Percentiles rank a stretch among this genome's conserved stretches.
These are phyloP conservation scores for Saccharomyces hybrid DNA, from an alignment of 1,139 yeast genomes.

Conservation along the genomic window DNA sequence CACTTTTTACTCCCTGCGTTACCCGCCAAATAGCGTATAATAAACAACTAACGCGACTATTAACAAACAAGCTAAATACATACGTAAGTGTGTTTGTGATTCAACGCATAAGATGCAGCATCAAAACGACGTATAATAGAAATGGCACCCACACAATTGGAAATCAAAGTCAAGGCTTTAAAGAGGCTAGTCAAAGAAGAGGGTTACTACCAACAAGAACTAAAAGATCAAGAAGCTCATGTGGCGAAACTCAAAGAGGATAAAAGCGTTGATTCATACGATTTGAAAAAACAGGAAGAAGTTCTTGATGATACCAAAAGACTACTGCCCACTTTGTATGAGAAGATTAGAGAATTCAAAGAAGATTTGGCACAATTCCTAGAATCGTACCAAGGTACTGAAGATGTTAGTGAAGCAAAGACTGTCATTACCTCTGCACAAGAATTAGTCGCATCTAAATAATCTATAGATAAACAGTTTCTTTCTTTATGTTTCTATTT, in stretches of 20 bases:
- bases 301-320: constrained; percentile 62
- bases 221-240: constrained; percentile 49
- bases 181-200: constrained; percentile 70
- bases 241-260: constrained; percentile 38
- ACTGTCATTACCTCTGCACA: constrained; percentile 23
- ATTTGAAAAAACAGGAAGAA: constrained; percentile 56
- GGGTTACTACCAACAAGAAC: constrained; percentile 54
- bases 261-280: constrained; percentile 55
- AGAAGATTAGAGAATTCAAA: constrained; percentile 45
- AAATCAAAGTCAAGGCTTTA: constrained; percentile 70
- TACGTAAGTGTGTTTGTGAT: too few species aligned
- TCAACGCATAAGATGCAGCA: too few species aligned
- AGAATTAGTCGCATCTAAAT: constrained; percentile 13
- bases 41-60: not conserved
- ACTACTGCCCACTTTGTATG: constrained; percentile 56
- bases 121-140: too few species aligned
- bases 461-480: not conserved
- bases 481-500: not conserved
- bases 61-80: not conserved
- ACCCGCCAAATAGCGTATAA: not conserved
- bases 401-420: constrained; percentile 27
- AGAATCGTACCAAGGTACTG: constrained; percentile 38
- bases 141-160: constrained; percentile 73
- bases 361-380: constrained; percentile 40
- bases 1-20: not conserved